Percentiles rank a stretch among this genome's conserved stretches.
These are phyloP conservation scores for Tolypocladium ophioglossoides DNA, from an alignment of 2,329 filamentous ascomycete species.

Conservation along the genomic window DNA sequence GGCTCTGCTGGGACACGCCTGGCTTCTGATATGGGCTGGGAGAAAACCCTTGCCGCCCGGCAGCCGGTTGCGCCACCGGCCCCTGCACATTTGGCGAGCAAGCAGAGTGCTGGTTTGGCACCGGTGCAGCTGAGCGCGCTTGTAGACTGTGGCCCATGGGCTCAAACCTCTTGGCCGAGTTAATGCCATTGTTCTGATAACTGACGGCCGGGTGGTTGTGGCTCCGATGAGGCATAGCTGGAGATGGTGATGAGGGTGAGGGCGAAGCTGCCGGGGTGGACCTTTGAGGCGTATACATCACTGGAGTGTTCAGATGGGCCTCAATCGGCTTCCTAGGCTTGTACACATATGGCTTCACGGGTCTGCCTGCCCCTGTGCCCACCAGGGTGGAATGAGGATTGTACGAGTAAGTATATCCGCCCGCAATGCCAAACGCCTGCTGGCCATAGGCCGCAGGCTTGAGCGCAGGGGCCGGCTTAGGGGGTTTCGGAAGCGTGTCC, in stretches of 20 bases:
- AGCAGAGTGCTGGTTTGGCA: neutral
- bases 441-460: slow-evolving; percentile 9
- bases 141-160: slow-evolving; percentile 5
- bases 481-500: slow-evolving; percentile 52
- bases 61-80: neutral
- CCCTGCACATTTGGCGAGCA: neutral
- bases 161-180: slow-evolving; percentile 12
- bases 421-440: slow-evolving; percentile 1
- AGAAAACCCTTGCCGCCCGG: slow-evolving; percentile 2
- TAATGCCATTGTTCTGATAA: neutral
- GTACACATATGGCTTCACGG: slow-evolving; percentile 42
- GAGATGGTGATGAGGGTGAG: slow-evolving; percentile 4
- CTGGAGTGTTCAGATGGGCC: slow-evolving; percentile 9
- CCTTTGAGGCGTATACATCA: slow-evolving; percentile 14
- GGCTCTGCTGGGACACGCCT: slow-evolving; percentile 12
- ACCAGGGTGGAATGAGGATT: slow-evolving; percentile 2
- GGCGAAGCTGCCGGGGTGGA: slow-evolving; percentile 8
- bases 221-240: slow-evolving; percentile 2
- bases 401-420: slow-evolving; percentile 7
- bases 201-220: slow-evolving; percentile 5
- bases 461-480: slow-evolving; percentile 22
- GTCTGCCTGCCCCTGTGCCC: slow-evolving; percentile 9
- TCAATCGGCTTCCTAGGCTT: slow-evolving; percentile 33
- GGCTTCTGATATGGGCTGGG: neutral
- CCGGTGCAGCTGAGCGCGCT: neutral